phyloP scores from a whole-genome alignment of 2,329 filamentous ascomycete genomes.

The Tetracladium maxilliforme region DNA sequence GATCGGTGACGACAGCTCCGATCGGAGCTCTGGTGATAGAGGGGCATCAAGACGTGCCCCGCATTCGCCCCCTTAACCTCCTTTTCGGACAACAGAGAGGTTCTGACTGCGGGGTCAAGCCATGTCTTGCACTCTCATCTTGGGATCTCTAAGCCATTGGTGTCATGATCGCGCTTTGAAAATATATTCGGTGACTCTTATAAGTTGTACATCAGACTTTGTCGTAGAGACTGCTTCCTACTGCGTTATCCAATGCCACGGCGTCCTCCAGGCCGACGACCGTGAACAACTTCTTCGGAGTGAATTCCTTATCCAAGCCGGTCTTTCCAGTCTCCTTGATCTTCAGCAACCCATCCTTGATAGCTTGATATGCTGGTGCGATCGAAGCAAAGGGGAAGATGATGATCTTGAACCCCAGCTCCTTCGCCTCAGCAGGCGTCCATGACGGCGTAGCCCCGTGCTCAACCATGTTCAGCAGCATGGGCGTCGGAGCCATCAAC shows the following conservation, averaged over 20 bases:
- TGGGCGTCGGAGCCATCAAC: slow-evolving; percentile 30
- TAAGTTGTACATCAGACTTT: too few species aligned
- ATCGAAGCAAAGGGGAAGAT: slow-evolving; percentile 38
- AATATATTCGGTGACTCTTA: too few species aligned
- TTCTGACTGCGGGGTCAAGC: too few species aligned
- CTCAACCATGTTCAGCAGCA: slow-evolving; percentile 42
- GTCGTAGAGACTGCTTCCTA: not conserved
- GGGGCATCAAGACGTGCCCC: too few species aligned
- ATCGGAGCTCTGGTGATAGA: too few species aligned
- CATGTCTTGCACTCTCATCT: too few species aligned
- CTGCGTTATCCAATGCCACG: slow-evolving; percentile 27
- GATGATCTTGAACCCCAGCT: slow-evolving; percentile 41
- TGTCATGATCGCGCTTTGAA: too few species aligned
- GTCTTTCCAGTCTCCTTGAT: slow-evolving; percentile 20
- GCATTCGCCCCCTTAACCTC: too few species aligned
- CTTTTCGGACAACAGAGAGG: too few species aligned
- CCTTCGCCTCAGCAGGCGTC: slow-evolving; percentile 32
- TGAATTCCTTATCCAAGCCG: slow-evolving; percentile 25
- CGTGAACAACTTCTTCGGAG: slow-evolving; percentile 31
- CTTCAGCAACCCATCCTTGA: slow-evolving; percentile 18
- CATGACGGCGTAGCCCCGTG: slow-evolving; percentile 38
- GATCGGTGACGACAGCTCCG: too few species aligned
- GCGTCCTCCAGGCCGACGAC: slow-evolving; percentile 34
- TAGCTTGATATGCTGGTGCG: slow-evolving; percentile 27
- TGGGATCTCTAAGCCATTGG: too few species aligned